Evolutionary conservation across 345 rosid species (phyloP).

Genomic region (Toxicodendron radicans): DNA sequence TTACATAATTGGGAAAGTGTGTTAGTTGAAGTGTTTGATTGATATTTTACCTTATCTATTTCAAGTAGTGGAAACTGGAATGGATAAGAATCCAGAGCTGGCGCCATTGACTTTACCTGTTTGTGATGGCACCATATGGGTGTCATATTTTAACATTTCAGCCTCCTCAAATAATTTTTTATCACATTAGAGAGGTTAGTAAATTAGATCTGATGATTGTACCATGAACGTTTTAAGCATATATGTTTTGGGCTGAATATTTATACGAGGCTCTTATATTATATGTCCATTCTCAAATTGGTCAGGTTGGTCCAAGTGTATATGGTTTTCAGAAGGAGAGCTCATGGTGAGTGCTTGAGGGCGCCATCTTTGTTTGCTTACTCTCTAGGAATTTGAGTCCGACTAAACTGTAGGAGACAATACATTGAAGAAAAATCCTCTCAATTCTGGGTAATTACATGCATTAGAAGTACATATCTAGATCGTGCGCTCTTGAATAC

Average conservation of each 20-base stretch:
- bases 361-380: slow-evolving; percentile 8
- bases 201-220: neutral
- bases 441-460: no score
- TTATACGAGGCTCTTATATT: slow-evolving; percentile 28
- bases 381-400: slow-evolving; percentile 1
- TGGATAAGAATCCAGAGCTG: slow-evolving; percentile 20
- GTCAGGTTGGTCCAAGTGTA: slow-evolving; percentile 35
- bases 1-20: neutral
- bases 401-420: neutral
- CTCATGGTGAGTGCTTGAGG: slow-evolving; percentile 26
- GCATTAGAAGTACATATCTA: no score
- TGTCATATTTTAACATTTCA: slow-evolving; percentile 25
- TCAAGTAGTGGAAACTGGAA: slow-evolving; percentile 13
- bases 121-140: slow-evolving; percentile 20
- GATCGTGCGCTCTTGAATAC: neutral
- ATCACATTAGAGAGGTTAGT: slow-evolving; percentile 2
- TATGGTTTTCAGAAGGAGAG: slow-evolving; percentile 24
- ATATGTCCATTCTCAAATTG: slow-evolving; percentile 30
- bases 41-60: neutral
- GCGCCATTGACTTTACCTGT: slow-evolving; percentile 21
- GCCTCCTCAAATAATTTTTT: slow-evolving; percentile 7
- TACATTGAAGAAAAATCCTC: no score
- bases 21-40: neutral
- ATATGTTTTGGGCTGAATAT: slow-evolving; percentile 1
- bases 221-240: neutral